Conservation (phyloP, 108 stramenopile genomes). For the Pseudonitzschia delicatissima region DNA sequence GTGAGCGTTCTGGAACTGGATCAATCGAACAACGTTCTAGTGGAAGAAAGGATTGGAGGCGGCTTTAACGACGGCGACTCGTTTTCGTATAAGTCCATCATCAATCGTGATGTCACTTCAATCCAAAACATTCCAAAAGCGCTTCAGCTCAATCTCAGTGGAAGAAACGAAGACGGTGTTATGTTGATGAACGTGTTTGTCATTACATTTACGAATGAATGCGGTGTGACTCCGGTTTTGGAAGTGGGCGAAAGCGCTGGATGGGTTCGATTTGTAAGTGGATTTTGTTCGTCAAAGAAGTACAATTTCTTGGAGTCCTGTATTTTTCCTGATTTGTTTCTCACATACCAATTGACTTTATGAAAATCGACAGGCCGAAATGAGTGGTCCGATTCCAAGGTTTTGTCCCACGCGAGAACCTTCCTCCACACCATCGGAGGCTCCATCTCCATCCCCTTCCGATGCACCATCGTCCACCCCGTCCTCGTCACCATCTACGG, state of each 20-base stretch:
- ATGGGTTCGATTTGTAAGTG: constrained; percentile 40
- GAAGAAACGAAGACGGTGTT: constrained; percentile 24
- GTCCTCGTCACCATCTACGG: not conserved
- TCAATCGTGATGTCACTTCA: constrained; percentile 18
- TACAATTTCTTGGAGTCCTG: not conserved
- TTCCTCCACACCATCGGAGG: not conserved
- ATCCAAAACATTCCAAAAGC: constrained; percentile 26
- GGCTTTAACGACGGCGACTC: constrained; percentile 32
- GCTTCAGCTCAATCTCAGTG: constrained; percentile 39
- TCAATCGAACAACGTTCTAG: constrained; percentile 25
- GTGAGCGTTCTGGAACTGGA: constrained; percentile 39
- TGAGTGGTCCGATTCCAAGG: not conserved
- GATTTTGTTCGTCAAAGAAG: no score
- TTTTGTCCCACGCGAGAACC: not conserved
- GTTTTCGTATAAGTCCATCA: constrained; percentile 25
- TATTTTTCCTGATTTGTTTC: not conserved
- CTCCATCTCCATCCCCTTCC: not conserved
- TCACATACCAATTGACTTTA: not conserved
- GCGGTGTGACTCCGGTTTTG: constrained; percentile 30
- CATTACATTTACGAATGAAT: constrained; percentile 32
- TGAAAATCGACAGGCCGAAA: not conserved
- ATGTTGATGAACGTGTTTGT: constrained; percentile 27
- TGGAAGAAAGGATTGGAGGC: constrained; percentile 29
- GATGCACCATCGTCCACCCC: not conserved
- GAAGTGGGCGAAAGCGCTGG: constrained; percentile 27